Evolutionary conservation across 2,329 filamentous ascomycete genomes (phyloP).

Genomic region (Sporothrix euskadiensis): DNA sequence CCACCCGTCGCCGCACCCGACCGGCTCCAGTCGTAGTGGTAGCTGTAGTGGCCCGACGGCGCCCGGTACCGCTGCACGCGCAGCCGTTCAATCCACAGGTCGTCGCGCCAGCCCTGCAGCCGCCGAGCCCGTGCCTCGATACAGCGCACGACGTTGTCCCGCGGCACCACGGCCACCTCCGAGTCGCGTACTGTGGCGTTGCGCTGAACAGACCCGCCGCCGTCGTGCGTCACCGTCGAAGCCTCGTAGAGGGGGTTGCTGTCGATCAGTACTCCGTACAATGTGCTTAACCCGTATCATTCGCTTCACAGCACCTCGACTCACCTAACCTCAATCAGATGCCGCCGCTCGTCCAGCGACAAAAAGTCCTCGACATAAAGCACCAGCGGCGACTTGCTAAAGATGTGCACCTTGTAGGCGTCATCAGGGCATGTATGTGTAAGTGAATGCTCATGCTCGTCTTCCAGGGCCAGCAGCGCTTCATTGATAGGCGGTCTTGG

Average conservation of each 20-base stretch:
- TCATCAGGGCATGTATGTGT: conserved; percentile 43
- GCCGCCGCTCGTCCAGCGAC: conserved; percentile 45
- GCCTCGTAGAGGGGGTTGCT: conserved; percentile 53
- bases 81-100: conserved; percentile 55
- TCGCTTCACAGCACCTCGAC: conserved; percentile 7
- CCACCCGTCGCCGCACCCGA: conserved; percentile 41
- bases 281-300: too few relatives aligned
- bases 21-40: conserved; percentile 57
- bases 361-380: conserved; percentile 57
- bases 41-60: conserved; percentile 51
- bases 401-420: conserved; percentile 50
- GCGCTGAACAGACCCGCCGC: conserved; percentile 43
- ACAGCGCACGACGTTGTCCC: conserved; percentile 47
- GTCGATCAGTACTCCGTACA: background rate
- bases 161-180: conserved; percentile 53
- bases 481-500: conserved; percentile 52
- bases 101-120: conserved; percentile 56
- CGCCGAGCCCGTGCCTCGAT: conserved; percentile 50
- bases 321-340: conserved; percentile 56
- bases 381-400: conserved; percentile 53
- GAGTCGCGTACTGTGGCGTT: conserved; percentile 53
- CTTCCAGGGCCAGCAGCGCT: conserved; percentile 53
- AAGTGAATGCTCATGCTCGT: background rate
- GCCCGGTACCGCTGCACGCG: conserved; percentile 52
- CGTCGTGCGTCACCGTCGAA: conserved; percentile 53